Percentiles rank a stretch among this genome's conserved stretches.
These are phyloP conservation scores for Xylaria polymorpha DNA, from an alignment of 2,329 filamentous ascomycete species.

Conservation along the genomic window DNA sequence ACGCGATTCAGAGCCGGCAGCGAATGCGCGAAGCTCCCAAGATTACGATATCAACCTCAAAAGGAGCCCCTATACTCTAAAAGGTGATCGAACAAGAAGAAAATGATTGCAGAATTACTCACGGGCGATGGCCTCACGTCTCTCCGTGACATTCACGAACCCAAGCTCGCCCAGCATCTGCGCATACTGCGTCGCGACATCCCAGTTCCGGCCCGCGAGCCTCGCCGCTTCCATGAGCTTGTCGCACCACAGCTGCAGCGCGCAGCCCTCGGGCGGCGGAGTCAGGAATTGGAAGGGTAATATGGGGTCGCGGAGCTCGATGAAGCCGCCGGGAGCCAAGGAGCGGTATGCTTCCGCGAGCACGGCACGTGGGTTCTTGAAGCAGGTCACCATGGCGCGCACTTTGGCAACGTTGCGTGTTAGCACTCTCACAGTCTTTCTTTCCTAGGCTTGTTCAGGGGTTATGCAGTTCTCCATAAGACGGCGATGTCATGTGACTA, in stretches of 20 bases:
- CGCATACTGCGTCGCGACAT: slow-evolving; percentile 39
- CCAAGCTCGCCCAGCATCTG: slow-evolving; percentile 41
- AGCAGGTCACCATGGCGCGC: slow-evolving; percentile 45
- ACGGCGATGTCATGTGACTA: not conserved
- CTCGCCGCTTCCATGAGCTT: slow-evolving; percentile 40
- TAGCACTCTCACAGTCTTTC: not conserved
- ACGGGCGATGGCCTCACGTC: slow-evolving; percentile 37
- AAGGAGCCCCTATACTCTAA: not conserved
- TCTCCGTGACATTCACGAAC: slow-evolving; percentile 40
- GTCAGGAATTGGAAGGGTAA: slow-evolving; percentile 45
- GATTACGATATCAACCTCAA: not conserved
- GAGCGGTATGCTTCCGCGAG: slow-evolving; percentile 38
- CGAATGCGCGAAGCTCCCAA: not conserved
- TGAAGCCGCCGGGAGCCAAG: slow-evolving; percentile 43
- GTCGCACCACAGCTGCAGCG: slow-evolving; percentile 42
- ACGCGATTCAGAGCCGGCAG: not conserved
- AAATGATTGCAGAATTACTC: not conserved
- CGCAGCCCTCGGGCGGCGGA: slow-evolving; percentile 40
- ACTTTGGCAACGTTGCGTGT: slow-evolving; percentile 20
- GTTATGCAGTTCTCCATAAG: not conserved
- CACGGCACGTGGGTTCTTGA: slow-evolving; percentile 41
- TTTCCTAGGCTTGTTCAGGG: not conserved
- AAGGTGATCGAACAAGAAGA: not conserved
- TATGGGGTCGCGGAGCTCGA: slow-evolving; percentile 46
- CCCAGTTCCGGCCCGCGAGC: slow-evolving; percentile 42